Base-by-base conservation (phyloP, 1,284 basidiomycete genomes). In the Dichomitus squalens region DNA sequence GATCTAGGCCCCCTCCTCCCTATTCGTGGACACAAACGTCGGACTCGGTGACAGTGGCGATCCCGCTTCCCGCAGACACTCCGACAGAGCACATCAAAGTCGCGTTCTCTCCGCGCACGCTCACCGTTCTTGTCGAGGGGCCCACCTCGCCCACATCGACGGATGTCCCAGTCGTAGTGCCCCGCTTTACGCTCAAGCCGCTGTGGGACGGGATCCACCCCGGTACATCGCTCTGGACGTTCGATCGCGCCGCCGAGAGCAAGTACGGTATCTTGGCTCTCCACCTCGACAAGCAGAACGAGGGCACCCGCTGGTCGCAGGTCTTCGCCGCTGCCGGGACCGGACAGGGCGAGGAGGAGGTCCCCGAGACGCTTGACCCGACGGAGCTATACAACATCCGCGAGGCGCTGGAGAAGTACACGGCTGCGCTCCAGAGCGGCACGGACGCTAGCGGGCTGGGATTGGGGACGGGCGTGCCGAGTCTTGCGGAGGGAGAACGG, bases 11-110 rank as follows among this genome's bases (percentile, higher is more conserved):
- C 31, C 88, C 85, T 6, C 84, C 84, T 18, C 89, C 92, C 0
- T 97, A 94, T 72, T 91, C 92, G 0, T 98, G 96, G 96, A 92
- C 87, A 0, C 96, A 98, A 70, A 89, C 90, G 3, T 71, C 83
- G 2, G 92, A 95, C 68, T 86, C 89, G 0, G 76, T 98, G 38
- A 95, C 92, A 0, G 72, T 98, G 57, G 88, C 86, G 0, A 88
- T 98, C 66, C 85, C 92, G 1, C 79, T 98, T 2, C 93, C 93
- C 0, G 80, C 87, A 0, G 79, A 76, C 55, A 92, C 86, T 0
- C 72, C 79, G 2, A 88, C 85, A 56, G 77, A 79, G 18, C 79
- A 81, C 49, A 90, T 96, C 67, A 79, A 78, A 50, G 82, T 94
- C 33, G 72, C 75, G 0, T 87, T 97, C 67, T 83, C 86, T 4